Evolutionary conservation across 1,284 basidiomycete species (phyloP), one percentile per base, ranked within the genome.

Genomic region (Rhodotorula sp.): DNA sequence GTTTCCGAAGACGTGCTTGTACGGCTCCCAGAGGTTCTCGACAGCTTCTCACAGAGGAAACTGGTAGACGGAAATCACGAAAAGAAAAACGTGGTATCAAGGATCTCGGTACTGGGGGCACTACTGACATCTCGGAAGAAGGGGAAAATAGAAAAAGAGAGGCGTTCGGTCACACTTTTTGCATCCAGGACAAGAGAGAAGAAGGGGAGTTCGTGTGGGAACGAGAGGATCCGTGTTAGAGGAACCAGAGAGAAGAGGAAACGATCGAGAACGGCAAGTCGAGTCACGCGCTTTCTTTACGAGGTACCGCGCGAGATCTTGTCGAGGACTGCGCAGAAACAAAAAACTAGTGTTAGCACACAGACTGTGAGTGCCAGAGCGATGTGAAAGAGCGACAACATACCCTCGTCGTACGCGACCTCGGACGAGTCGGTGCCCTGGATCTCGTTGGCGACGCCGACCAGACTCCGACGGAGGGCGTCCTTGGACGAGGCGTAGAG

Each of bases 401-500:
- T 71, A 95, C 94, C 86, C 73, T 82, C 85, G 64, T 93, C 88
- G 79, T 88, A 84, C 57, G 87, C 84, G 74, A 96, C 86, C 80
- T 97, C 95, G 76, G 84, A 84, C 72, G 79, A 83, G 72, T 94
- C 93, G 66, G 91, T 96, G 69, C 87, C 95, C 83, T 98, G 95
- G 76, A 98, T 87, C 82, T 97, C 93, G 74, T 85, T 70, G 0
- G 86, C 84, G 76, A 93, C 85, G 59, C 91, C 91, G 26, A 86
- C 81, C 73, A 96, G 85, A 58, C 85, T 80, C 73, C 86, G 87
- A 80, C 88, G 87, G 69, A 99, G 83, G 18, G 89, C 91, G 56
- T 95, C 91, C 82, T 90, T 92, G 75, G 95, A 98, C 33, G 93
- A 90, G 55, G 95, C 91, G 82, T 87, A 92, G 78, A 97, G 80